Evolutionary conservation across 208 protist species (phyloP).

Genomic region (Trypanosomatidae sp.): DNA sequence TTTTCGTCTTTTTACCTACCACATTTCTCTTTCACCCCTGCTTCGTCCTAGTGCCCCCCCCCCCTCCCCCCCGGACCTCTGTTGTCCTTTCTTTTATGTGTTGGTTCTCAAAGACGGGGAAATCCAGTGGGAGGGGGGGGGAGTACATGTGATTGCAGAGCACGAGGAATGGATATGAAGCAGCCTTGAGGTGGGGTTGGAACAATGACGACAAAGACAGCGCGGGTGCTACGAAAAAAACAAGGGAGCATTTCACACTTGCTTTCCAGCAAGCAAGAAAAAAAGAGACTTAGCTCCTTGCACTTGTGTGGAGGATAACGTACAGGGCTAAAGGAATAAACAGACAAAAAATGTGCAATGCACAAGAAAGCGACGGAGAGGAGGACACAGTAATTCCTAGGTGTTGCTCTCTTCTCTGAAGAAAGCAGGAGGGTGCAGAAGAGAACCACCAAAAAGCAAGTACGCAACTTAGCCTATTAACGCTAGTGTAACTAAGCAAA

Average conservation of each 20-base stretch:
- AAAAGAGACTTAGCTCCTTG: not conserved
- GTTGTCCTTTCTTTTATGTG: not conserved
- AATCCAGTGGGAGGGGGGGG: not conserved
- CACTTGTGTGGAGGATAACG: not conserved
- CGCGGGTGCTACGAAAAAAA: not conserved
- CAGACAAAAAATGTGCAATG: not conserved
- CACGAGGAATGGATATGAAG: no score
- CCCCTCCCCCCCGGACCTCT: not conserved
- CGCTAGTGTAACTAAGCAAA: slow-evolving; percentile 12
- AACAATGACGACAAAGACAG: not conserved
- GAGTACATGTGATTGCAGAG: not conserved
- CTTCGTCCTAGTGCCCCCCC: not conserved
- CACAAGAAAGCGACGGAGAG: not conserved
- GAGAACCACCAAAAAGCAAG: not conserved
- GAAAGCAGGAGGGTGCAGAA: not conserved
- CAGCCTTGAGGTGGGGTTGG: not conserved
- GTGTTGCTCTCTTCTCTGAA: not conserved
- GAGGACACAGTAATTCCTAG: not conserved
- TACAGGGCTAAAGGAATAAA: not conserved
- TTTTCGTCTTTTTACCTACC: not conserved
- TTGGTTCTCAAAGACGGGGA: not conserved
- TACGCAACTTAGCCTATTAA: slow-evolving; percentile 14
- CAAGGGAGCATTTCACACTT: not conserved
- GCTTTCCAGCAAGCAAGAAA: not conserved
- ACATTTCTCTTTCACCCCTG: not conserved